phyloP scores from a whole-genome alignment of 148 eudicot species.

The Vaccinium macrocarpon region DNA sequence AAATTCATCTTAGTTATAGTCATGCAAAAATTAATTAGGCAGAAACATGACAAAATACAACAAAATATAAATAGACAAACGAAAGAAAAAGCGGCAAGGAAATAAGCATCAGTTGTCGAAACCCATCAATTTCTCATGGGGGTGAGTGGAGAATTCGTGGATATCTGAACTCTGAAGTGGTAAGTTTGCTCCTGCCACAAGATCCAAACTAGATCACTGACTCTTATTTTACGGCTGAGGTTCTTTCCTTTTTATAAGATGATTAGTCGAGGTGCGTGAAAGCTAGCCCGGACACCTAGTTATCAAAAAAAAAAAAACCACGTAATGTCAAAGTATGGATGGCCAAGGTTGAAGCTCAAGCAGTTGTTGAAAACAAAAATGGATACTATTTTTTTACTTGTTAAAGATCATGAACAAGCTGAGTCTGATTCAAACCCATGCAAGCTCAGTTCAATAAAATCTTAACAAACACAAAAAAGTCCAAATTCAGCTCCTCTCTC shows the following conservation, averaged over 20 bases:
- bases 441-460: neutral
- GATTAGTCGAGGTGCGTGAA: neutral
- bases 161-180: too few species aligned
- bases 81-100: too few species aligned
- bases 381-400: neutral
- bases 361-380: neutral
- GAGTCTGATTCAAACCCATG: neutral
- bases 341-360: neutral
- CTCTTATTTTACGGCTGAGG: neutral
- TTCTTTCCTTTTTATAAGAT: neutral
- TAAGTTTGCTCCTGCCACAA: too few species aligned
- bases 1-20: too few species aligned
- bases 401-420: neutral
- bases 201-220: neutral
- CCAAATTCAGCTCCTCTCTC: neutral
- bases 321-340: neutral
- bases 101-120: too few species aligned
- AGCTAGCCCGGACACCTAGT: too few species aligned
- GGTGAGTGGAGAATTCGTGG: too few species aligned
- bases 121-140: too few species aligned
- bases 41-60: too few species aligned
- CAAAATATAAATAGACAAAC: too few species aligned
- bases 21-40: too few species aligned
- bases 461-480: neutral
- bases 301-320: too few species aligned